phyloP scores from a whole-genome alignment of 2,329 filamentous ascomycete species.

The Albifimbria verrucaria region DNA sequence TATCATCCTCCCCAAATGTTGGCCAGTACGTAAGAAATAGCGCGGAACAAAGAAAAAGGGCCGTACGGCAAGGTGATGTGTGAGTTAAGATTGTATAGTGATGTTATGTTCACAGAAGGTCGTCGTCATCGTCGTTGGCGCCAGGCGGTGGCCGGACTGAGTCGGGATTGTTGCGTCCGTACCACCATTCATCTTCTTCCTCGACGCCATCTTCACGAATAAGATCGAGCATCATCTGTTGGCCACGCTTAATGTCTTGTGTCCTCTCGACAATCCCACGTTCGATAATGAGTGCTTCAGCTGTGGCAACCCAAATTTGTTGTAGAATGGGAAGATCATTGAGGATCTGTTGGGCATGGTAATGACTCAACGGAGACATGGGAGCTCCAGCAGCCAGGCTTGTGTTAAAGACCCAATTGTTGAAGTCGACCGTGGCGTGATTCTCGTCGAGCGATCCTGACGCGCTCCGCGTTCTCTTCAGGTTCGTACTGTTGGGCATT shows the following conservation, averaged over 20 bases:
- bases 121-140: slow-evolving; percentile 50
- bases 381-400: slow-evolving; percentile 60
- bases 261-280: slow-evolving; percentile 55
- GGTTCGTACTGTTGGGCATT: slow-evolving; percentile 15
- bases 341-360: slow-evolving; percentile 49
- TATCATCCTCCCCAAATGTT: neutral
- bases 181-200: slow-evolving; percentile 62
- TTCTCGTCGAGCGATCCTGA: slow-evolving; percentile 27
- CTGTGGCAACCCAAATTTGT: slow-evolving; percentile 60
- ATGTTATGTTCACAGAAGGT: no score
- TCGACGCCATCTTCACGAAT: slow-evolving; percentile 59
- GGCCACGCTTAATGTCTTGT: slow-evolving; percentile 61
- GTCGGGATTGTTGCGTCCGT: slow-evolving; percentile 50
- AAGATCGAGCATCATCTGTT: slow-evolving; percentile 60
- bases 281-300: slow-evolving; percentile 59
- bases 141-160: slow-evolving; percentile 51
- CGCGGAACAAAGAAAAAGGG: slow-evolving; percentile 12
- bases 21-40: slow-evolving; percentile 4
- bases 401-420: slow-evolving; percentile 52
- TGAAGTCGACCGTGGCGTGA: slow-evolving; percentile 28
- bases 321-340: slow-evolving; percentile 55
- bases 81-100: slow-evolving; percentile 6
- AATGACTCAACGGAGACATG: slow-evolving; percentile 51
- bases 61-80: slow-evolving; percentile 2
- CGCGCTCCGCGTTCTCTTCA: slow-evolving; percentile 19